Percentiles rank a stretch among this genome's conserved stretches.
phyloP scores from a whole-genome alignment of 2,329 filamentous ascomycete species.

The Lachnellula hyalina region DNA sequence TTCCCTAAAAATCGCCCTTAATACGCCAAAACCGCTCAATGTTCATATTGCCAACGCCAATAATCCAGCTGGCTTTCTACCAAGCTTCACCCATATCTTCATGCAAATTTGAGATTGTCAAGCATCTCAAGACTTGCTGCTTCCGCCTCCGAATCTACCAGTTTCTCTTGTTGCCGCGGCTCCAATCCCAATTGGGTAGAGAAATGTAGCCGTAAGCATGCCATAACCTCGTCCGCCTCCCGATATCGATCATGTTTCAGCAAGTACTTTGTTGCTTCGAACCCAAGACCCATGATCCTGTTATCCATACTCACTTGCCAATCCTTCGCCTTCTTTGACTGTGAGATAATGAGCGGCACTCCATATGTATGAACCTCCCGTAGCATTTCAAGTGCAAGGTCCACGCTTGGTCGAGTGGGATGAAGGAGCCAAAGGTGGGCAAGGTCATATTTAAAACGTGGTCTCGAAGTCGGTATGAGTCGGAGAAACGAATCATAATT shows the following conservation, averaged over 20 bases:
- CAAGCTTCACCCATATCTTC: background rate
- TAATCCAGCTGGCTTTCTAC: background rate
- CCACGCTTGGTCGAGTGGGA: slow-evolving; percentile 22
- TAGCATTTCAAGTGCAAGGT: slow-evolving; percentile 18
- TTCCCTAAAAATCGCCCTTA: background rate
- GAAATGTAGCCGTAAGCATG: slow-evolving; percentile 22
- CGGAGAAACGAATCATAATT: slow-evolving; percentile 21
- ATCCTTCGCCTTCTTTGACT: background rate
- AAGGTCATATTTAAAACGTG: background rate
- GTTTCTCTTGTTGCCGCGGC: slow-evolving; percentile 9
- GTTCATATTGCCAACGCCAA: background rate
- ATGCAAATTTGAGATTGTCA: slow-evolving; percentile 17
- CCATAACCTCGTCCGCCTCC: slow-evolving; percentile 26
- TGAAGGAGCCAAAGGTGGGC: slow-evolving; percentile 22
- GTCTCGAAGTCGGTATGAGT: slow-evolving; percentile 5
- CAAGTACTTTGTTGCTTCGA: slow-evolving; percentile 24
- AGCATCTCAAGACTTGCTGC: slow-evolving; percentile 25
- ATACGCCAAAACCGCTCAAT: background rate
- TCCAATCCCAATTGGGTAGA: slow-evolving; percentile 16
- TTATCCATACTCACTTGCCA: background rate
- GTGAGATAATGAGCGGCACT: background rate
- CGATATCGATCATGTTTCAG: slow-evolving; percentile 17
- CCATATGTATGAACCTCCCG: slow-evolving; percentile 1
- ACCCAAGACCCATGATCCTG: slow-evolving; percentile 15
- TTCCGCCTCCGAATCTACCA: slow-evolving; percentile 20